phyloP scores from a whole-genome alignment of 2,329 filamentous ascomycete species.

The Pseudohalonectria lignicola region DNA sequence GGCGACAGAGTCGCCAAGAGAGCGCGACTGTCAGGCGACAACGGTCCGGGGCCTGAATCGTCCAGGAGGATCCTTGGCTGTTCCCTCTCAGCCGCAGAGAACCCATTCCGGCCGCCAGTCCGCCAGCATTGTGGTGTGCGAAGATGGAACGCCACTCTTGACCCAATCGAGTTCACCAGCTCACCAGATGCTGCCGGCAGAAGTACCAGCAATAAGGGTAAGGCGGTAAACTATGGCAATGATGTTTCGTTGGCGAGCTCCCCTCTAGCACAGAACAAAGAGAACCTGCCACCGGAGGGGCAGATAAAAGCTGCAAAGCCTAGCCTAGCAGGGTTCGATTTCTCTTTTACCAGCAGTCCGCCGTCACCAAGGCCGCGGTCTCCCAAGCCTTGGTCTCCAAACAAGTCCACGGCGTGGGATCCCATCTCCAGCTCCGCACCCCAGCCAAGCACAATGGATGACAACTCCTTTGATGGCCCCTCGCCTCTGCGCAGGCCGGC shows the following conservation, averaged over 20 bases:
- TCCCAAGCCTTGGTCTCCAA: constrained; percentile 10
- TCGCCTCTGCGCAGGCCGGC: constrained; percentile 8
- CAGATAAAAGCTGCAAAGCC: not conserved
- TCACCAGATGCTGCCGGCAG: constrained; percentile 13
- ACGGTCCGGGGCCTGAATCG: not conserved
- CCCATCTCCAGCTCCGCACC: constrained; percentile 44
- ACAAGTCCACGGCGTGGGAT: constrained; percentile 27
- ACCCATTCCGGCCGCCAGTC: constrained; percentile 3
- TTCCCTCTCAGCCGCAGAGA: not conserved
- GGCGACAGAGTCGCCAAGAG: constrained; percentile 16
- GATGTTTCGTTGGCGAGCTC: constrained; percentile 14
- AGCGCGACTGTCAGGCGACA: constrained; percentile 12
- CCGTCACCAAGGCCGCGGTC: too few relatives aligned
- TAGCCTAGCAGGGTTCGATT: not conserved
- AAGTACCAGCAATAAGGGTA: not conserved
- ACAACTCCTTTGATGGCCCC: not conserved
- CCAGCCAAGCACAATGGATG: constrained; percentile 15
- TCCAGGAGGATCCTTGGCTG: not conserved
- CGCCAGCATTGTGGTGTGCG: constrained; percentile 7
- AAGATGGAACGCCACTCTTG: constrained; percentile 3
- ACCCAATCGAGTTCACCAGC: constrained; percentile 25
- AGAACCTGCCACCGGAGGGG: constrained; percentile 3
- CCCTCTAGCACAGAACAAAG: constrained; percentile 1
- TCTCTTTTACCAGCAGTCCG: constrained; percentile 14
- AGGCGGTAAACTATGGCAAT: not conserved